Conservation (phyloP, 176 grass and related monocot genomes). For the Pharus latifolius region DNA sequence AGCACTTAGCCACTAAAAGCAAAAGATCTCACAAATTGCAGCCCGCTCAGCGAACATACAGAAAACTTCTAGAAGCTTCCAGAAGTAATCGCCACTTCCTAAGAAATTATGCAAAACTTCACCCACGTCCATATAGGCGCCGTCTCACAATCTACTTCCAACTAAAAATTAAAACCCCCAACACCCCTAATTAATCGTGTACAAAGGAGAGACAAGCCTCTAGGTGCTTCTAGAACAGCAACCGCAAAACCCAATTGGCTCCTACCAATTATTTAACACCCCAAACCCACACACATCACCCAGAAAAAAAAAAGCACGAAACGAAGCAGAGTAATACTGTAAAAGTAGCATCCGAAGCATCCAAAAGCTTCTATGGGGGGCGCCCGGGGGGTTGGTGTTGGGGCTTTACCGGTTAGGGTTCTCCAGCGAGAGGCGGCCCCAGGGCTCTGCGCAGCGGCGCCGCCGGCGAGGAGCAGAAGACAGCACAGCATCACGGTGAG, state of each 20-base stretch:
- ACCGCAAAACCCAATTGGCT: not conserved
- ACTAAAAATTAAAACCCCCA: too few relatives aligned
- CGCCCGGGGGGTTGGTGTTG: not conserved
- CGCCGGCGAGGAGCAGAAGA: slow-evolving; percentile 16
- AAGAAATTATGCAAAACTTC: not conserved
- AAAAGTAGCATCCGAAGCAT: too few relatives aligned
- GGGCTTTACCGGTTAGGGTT: slow-evolving; percentile 50
- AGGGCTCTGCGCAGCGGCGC: slow-evolving; percentile 19
- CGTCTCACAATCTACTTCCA: too few relatives aligned
- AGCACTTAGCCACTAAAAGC: too few relatives aligned
- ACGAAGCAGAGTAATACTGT: not conserved
- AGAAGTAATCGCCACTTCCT: not conserved
- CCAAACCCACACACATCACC: not conserved
- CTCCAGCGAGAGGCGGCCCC: slow-evolving; percentile 15
- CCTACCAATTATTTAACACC: too few relatives aligned
- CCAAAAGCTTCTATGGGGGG: not conserved
- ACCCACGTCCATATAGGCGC: too few relatives aligned
- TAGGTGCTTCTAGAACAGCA: not conserved
- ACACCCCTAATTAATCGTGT: too few relatives aligned
- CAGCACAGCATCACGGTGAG: slow-evolving; percentile 25
- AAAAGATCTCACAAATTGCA: not conserved
- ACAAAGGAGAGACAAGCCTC: too few relatives aligned
- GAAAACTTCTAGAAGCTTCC: not conserved
- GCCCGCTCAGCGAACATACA: not conserved
- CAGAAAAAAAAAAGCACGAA: not conserved